Conservation (phyloP, 2,329 filamentous ascomycete genomes). For the Fusarium napiforme region DNA sequence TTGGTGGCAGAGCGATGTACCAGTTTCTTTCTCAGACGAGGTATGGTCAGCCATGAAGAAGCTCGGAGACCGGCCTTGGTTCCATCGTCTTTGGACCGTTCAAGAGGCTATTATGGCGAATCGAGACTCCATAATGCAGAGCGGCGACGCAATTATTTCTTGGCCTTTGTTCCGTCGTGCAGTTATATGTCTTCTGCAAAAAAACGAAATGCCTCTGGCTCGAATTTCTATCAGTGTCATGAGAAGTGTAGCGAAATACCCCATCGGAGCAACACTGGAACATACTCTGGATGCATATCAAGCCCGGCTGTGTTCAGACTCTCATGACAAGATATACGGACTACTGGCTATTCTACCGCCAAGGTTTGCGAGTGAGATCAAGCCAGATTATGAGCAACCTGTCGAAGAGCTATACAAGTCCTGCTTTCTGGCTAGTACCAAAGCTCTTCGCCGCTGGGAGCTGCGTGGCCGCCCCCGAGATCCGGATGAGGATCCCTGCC, state of each 20-base stretch:
- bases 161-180: not conserved
- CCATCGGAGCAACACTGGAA: not conserved
- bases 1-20: accelerated
- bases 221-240: not conserved
- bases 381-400: not conserved
- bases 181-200: not conserved
- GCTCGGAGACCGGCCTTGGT: accelerated
- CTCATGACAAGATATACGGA: not conserved
- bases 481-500: accelerated
- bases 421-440: not conserved
- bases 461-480: not conserved
- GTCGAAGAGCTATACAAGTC: not conserved
- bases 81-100: not conserved
- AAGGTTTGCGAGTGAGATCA: not conserved
- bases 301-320: accelerated
- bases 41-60: not conserved
- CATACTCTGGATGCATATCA: not conserved
- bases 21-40: accelerated
- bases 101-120: not conserved
- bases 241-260: accelerated
- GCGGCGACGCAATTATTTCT: not conserved
- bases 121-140: not conserved
- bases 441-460: not conserved
- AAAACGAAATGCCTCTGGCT: not conserved
- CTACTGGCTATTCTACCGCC: not conserved